Percentiles rank a stretch among this genome's conserved stretches.
phyloP scores from a whole-genome alignment of 2,329 filamentous ascomycete species.

The Fusarium sambucinum region DNA sequence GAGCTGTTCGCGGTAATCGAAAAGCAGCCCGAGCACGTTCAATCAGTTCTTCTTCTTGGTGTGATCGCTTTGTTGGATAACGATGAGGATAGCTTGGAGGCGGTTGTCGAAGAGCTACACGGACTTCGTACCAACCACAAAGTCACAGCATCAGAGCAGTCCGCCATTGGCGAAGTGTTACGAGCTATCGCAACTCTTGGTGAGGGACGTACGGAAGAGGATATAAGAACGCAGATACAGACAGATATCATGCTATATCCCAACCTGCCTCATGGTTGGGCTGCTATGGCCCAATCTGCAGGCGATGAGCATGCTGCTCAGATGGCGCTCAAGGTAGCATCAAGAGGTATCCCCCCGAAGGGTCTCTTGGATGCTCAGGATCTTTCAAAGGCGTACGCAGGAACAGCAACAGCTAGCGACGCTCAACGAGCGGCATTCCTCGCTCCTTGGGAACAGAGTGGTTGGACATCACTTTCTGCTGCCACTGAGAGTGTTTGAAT shows the following conservation, averaged over 20 bases:
- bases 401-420: constrained; percentile 77
- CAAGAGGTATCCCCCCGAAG: constrained; percentile 77
- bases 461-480: constrained; percentile 70
- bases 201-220: constrained; percentile 61
- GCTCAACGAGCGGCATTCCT: constrained; percentile 82
- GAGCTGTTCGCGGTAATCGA: constrained; percentile 86
- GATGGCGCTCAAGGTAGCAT: constrained; percentile 85
- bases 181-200: constrained; percentile 76
- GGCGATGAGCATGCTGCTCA: constrained; percentile 70
- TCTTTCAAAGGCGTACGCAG: constrained; percentile 78
- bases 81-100: constrained; percentile 82
- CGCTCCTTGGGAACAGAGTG: constrained; percentile 79
- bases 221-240: constrained; percentile 74
- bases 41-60: constrained; percentile 83
- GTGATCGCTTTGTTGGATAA: constrained; percentile 85
- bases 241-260: constrained; percentile 85
- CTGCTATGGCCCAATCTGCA: constrained; percentile 73
- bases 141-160: constrained; percentile 72
- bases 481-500: constrained; percentile 45
- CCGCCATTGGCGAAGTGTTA: constrained; percentile 78
- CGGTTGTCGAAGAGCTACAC: constrained; percentile 82
- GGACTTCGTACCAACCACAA: constrained; percentile 75
- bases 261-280: constrained; percentile 83
- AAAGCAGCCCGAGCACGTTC: constrained; percentile 78
- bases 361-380: constrained; percentile 76